Percentiles rank a stretch among this genome's conserved stretches.
These are phyloP conservation scores for Saccharomycopsis crataegensis DNA, from an alignment of 1,139 yeast species.

Conservation along the genomic window DNA sequence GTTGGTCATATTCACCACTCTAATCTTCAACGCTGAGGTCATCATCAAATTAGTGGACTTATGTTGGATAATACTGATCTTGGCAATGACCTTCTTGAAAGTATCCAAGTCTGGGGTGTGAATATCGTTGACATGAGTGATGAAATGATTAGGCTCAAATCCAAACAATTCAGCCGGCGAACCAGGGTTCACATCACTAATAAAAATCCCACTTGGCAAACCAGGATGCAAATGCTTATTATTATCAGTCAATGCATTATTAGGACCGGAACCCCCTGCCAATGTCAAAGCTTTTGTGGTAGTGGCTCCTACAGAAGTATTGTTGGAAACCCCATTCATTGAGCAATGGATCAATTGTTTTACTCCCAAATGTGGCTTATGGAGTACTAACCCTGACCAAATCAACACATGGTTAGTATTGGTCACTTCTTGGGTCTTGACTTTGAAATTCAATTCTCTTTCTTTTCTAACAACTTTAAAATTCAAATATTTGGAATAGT, in stretches of 20 bases:
- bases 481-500: constrained; percentile 34
- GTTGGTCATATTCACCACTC: constrained; percentile 77
- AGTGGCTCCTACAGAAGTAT: constrained; percentile 19
- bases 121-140: constrained; percentile 66
- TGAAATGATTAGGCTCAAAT: constrained; percentile 35
- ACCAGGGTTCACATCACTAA: constrained; percentile 20
- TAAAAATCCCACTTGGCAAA: constrained; percentile 19
- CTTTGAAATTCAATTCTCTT: constrained; percentile 39
- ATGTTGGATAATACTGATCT: constrained; percentile 28
- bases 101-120: constrained; percentile 53
- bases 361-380: constrained; percentile 48
- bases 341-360: constrained; percentile 25
- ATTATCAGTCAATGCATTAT: constrained; percentile 8
- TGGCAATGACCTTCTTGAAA: constrained; percentile 47
- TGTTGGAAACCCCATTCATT: constrained; percentile 19
- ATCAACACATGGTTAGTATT: constrained; percentile 51
- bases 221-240: constrained; percentile 20
- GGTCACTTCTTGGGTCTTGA: constrained; percentile 49
- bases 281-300: constrained; percentile 18
- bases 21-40: constrained; percentile 51
- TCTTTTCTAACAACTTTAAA: constrained; percentile 51
- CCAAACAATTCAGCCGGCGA: constrained; percentile 20
- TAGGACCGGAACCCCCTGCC: constrained; percentile 8
- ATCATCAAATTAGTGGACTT: constrained; percentile 20
- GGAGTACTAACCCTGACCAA: constrained; percentile 65